These are phyloP conservation scores for Naegleria lovaniensis DNA, from an alignment of 208 protist genomes.

Conservation along the genomic window DNA sequence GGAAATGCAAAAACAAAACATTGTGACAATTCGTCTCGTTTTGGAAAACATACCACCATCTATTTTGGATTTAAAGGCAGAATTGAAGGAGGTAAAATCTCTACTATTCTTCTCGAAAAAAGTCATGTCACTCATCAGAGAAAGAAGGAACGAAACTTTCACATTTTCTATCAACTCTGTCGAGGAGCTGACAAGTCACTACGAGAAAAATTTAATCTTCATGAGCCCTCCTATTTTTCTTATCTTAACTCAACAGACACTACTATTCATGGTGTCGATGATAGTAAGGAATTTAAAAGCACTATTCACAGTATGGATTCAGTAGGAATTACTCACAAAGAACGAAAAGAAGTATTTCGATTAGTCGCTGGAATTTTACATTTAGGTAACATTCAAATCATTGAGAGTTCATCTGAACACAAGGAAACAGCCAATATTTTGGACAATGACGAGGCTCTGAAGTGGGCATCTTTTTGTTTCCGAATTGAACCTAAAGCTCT, in stretches of 20 bases:
- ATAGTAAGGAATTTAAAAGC: slow-evolving; percentile 39
- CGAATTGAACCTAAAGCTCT: slow-evolving; percentile 47
- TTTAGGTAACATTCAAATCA: slow-evolving; percentile 41
- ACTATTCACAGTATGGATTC: slow-evolving; percentile 39
- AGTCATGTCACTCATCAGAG: slow-evolving; percentile 35
- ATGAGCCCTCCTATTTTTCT: neutral
- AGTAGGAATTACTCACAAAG: slow-evolving; percentile 43
- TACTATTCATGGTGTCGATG: slow-evolving; percentile 39
- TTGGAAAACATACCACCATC: slow-evolving; percentile 47
- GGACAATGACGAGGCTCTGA: slow-evolving; percentile 5
- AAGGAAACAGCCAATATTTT: slow-evolving; percentile 41
- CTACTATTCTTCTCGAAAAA: slow-evolving; percentile 49
- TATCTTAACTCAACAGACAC: neutral
- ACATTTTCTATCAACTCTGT: slow-evolving; percentile 16
- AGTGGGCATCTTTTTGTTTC: slow-evolving; percentile 34
- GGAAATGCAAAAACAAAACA: slow-evolving; percentile 59
- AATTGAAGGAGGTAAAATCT: slow-evolving; percentile 44
- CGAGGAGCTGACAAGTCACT: slow-evolving; percentile 37
- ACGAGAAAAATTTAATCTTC: neutral
- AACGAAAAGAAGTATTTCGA: slow-evolving; percentile 54
- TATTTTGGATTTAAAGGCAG: slow-evolving; percentile 39
- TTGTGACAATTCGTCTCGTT: slow-evolving; percentile 53
- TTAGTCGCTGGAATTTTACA: slow-evolving; percentile 53
- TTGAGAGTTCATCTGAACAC: neutral
- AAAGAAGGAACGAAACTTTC: slow-evolving; percentile 10